Base-by-base conservation (phyloP, 257 asterid species). In the Jacaranda mimosifolia region DNA sequence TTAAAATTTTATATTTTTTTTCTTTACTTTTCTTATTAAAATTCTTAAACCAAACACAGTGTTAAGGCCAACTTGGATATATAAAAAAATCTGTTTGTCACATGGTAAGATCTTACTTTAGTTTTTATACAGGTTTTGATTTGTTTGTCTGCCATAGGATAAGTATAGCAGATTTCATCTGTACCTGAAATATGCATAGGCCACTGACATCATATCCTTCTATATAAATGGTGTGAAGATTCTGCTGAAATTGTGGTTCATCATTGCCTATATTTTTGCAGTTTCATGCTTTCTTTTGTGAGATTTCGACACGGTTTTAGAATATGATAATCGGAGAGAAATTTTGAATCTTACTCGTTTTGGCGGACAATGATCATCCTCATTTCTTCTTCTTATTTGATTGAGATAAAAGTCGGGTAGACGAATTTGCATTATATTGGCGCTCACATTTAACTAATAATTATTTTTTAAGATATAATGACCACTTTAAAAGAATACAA, bases 31-130 rank as follows among this genome's bases (percentile, higher is more conserved):
- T n/a, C n/a, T n/a, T n/a, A n/a, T n/a, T n/a, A n/a, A n/a, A n/a
- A n/a, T n/a, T n/a, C n/a, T n/a, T n/a, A n/a, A n/a, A n/a, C n/a
- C n/a, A n/a, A n/a, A n/a, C n/a, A n/a, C n/a, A n/a, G n/a, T n/a
- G n/a, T n/a, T n/a, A n/a, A n/a, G 52, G 82, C 72, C 83, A 87
- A 76, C 73, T 26, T 79, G 81, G 70, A 70, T 62, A 46, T 52
- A 19, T 69, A 52, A 55, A 63, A 59, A 69, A 53, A 40, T 14
- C 9, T 21, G 57, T 11, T 6, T 26, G 70, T 64, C 81, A 85
- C 82, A 85, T 80, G 77, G 70, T 46, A 6, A 55, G 53, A 78
- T 72, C 76, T 76, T 71, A 59, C 7, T 32, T n/a, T 60, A 78
- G 15, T 18, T 66, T 79, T 11, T 80, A 19, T 18, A 4, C 52